Conservation (phyloP, 805 yeast genomes). For the Kodamaea neixiangensis region DNA sequence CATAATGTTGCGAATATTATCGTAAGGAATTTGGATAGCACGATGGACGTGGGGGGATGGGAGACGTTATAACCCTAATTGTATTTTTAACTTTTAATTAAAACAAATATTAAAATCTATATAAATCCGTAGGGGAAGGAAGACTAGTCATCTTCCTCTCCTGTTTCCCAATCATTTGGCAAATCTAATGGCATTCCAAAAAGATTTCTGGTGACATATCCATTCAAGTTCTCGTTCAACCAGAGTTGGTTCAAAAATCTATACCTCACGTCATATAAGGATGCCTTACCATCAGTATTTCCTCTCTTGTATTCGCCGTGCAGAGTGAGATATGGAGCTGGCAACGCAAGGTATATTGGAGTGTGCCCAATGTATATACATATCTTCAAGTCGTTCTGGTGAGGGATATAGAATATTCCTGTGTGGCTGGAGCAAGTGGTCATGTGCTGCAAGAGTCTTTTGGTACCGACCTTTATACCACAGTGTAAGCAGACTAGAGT, state of each 20-base stretch:
- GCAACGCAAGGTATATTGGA: constrained; percentile 36
- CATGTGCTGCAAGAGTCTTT: constrained; percentile 25
- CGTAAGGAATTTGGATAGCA: constrained; percentile 77
- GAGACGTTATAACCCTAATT: constrained; percentile 56
- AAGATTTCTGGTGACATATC: constrained; percentile 41
- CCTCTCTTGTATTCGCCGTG: constrained; percentile 74
- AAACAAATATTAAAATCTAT: background rate
- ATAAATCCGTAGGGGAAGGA: background rate
- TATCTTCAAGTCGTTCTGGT: constrained; percentile 27
- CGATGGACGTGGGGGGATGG: constrained; percentile 94
- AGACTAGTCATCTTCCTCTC: constrained; percentile 7
- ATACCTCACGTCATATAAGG: constrained; percentile 54
- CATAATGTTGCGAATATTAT: constrained; percentile 77
- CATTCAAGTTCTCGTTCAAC: constrained; percentile 60
- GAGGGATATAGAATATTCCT: constrained; percentile 19
- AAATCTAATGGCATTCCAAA: constrained; percentile 24
- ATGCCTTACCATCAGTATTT: constrained; percentile 58
- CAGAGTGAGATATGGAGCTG: constrained; percentile 70
- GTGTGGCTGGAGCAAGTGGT: constrained; percentile 21
- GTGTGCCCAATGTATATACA: constrained; percentile 26
- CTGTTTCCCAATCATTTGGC: constrained; percentile 4
- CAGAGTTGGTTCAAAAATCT: constrained; percentile 58
- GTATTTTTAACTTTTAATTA: background rate
- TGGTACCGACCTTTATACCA: constrained; percentile 24
- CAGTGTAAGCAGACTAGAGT: constrained; percentile 36